These are phyloP conservation scores for Violaceomyces palustris DNA, from an alignment of 1,284 basidiomycete species.

Conservation along the genomic window DNA sequence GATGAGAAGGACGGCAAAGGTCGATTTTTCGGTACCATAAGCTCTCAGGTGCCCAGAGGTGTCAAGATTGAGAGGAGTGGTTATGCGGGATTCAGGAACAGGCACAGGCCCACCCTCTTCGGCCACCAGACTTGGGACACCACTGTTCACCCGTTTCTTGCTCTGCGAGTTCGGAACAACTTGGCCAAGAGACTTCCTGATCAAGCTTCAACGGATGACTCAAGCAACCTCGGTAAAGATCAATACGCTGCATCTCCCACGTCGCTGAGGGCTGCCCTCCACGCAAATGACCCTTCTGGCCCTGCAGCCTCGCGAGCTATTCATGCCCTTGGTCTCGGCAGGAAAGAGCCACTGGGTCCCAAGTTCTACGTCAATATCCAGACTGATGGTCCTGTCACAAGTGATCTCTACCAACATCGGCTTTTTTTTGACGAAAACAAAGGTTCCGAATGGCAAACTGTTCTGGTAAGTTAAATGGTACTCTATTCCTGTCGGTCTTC, in stretches of 20 bases:
- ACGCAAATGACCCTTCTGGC: conserved; percentile 29
- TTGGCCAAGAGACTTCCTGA: conserved; percentile 16
- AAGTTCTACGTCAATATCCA: conserved; percentile 72
- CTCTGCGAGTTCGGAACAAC: conserved; percentile 64
- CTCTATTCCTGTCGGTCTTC: too few relatives aligned
- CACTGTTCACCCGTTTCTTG: conserved; percentile 70
- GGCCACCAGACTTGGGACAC: conserved; percentile 76
- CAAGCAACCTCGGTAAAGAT: neutral
- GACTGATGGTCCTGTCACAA: conserved; percentile 63
- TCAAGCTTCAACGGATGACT: conserved; percentile 3
- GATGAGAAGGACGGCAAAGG: conserved; percentile 35
- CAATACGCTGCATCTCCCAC: neutral
- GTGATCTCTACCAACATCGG: conserved; percentile 82
- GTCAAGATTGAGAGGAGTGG: conserved; percentile 54
- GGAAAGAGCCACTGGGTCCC: conserved; percentile 40
- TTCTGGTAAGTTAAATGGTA: conserved; percentile 72
- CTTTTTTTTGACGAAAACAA: conserved; percentile 69
- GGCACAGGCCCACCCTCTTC: conserved; percentile 64
- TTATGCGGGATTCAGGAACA: conserved; percentile 74
- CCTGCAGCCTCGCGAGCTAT: conserved; percentile 33
- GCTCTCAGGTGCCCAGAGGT: conserved; percentile 49
- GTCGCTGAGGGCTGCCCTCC: conserved; percentile 32
- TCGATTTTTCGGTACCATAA: conserved; percentile 52
- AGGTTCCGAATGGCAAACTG: conserved; percentile 71
- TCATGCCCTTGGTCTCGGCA: conserved; percentile 35